phyloP scores from a whole-genome alignment of 2,329 filamentous ascomycete genomes.

The Exophiala bonariae region DNA sequence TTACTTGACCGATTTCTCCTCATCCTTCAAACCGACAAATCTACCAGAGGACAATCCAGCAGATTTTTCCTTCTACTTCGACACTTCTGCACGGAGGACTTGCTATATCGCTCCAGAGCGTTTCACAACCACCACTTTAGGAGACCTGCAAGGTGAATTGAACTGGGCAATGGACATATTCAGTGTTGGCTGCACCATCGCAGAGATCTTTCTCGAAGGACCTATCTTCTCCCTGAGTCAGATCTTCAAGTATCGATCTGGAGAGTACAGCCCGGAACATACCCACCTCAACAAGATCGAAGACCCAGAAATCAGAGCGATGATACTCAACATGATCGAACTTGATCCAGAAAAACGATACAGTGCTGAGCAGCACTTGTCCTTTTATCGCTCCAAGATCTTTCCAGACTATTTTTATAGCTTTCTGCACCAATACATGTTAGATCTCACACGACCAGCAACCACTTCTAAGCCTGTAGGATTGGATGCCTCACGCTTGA shows the following conservation, averaged over 20 bases:
- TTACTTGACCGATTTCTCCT: constrained; percentile 95
- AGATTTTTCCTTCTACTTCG: constrained; percentile 97
- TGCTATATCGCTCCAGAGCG: constrained; percentile 95
- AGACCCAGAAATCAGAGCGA: constrained; percentile 79
- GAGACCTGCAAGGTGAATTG: constrained; percentile 62
- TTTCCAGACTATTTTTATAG: constrained; percentile 98
- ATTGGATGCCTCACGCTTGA: constrained; percentile 68
- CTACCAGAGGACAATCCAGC: constrained; percentile 95
- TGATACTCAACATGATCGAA: constrained; percentile 96
- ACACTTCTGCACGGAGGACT: constrained; percentile 84
- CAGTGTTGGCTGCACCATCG: constrained; percentile 93
- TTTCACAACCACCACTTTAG: constrained; percentile 72
- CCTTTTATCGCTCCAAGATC: constrained; percentile 86
- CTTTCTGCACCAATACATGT: constrained; percentile 97
- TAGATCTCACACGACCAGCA: constrained; percentile 85
- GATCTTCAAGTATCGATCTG: constrained; percentile 88
- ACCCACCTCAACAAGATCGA: constrained; percentile 82
- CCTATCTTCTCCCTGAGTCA: constrained; percentile 98
- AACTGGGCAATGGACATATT: constrained; percentile 99
- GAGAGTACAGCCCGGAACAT: constrained; percentile 85
- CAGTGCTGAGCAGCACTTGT: constrained; percentile 88
- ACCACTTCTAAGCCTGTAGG: constrained; percentile 73
- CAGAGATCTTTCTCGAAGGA: constrained; percentile 89
- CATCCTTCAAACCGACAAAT: constrained; percentile 89
- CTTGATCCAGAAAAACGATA: constrained; percentile 88